Evolutionary conservation across 2,329 filamentous ascomycete species (phyloP).

Genomic region (Aspergillus udagawae): DNA sequence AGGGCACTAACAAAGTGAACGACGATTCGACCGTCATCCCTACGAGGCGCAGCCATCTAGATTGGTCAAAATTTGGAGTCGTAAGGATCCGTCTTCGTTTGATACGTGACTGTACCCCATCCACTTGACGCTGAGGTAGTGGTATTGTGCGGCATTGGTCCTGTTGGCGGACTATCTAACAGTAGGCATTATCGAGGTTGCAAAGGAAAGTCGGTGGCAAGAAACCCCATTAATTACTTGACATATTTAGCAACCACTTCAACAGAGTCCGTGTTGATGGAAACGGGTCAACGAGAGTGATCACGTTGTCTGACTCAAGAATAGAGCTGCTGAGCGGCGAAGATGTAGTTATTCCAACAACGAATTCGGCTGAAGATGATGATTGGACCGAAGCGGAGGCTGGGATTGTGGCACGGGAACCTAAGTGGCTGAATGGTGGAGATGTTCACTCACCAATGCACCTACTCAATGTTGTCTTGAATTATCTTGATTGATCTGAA

Average conservation of each 20-base stretch:
- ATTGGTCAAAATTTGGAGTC: constrained; percentile 3
- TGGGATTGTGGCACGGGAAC: background rate
- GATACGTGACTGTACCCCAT: background rate
- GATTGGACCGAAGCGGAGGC: background rate
- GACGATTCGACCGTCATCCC: constrained; percentile 65
- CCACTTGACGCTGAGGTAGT: background rate
- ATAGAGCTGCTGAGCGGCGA: background rate
- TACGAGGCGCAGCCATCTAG: constrained; percentile 20
- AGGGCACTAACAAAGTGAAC: constrained; percentile 68
- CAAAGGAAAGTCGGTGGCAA: background rate
- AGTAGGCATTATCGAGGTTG: background rate
- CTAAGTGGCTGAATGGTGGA: background rate
- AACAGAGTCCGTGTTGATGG: background rate
- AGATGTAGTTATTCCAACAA: background rate
- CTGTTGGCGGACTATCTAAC: background rate
- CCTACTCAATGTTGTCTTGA: background rate
- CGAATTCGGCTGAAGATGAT: background rate
- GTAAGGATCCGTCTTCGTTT: background rate
- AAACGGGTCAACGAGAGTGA: background rate
- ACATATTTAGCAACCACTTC: background rate
- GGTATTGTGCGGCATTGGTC: background rate
- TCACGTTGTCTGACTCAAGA: background rate
- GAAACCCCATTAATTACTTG: background rate
- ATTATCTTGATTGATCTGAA: background rate
- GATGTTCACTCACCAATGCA: background rate